A percentile compares a stretch with the other conserved stretches of the same genome.
phyloP scores from a whole-genome alignment of 805 yeast genomes.

The Metschnikowia lochheadii region DNA sequence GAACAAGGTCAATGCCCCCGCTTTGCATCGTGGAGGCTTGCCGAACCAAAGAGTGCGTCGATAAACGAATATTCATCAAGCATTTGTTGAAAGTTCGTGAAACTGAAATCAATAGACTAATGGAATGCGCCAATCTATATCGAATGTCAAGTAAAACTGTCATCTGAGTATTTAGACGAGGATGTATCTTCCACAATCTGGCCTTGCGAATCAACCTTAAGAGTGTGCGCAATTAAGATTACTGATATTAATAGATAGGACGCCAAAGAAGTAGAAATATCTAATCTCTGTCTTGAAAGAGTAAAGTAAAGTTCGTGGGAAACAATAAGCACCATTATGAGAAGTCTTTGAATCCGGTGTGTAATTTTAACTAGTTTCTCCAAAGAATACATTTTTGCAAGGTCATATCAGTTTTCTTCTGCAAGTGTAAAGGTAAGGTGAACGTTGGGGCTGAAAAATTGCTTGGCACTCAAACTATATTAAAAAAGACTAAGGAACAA shows the following conservation, averaged over 20 bases:
- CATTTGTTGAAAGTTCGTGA: background rate
- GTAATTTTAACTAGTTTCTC: background rate
- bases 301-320: background rate
- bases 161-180: background rate
- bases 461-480: background rate
- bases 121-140: background rate
- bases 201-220: background rate
- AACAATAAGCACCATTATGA: background rate
- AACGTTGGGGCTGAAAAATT: too few species aligned
- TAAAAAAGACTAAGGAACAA: background rate
- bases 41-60: slow-evolving; percentile 17
- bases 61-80: background rate
- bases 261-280: background rate
- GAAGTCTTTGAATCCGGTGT: background rate
- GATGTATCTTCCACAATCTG: background rate
- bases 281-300: background rate
- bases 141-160: background rate
- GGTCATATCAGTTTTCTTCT: background rate
- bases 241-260: background rate
- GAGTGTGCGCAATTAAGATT: background rate
- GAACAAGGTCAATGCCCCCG: slow-evolving; percentile 41
- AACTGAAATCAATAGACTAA: background rate
- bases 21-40: slow-evolving; percentile 42
- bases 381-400: background rate
- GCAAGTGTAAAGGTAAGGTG: background rate